Evolutionary conservation across 2,329 filamentous ascomycete genomes (phyloP), one percentile per base, ranked within the genome.

Genomic region (Delphinella strobiligena): DNA sequence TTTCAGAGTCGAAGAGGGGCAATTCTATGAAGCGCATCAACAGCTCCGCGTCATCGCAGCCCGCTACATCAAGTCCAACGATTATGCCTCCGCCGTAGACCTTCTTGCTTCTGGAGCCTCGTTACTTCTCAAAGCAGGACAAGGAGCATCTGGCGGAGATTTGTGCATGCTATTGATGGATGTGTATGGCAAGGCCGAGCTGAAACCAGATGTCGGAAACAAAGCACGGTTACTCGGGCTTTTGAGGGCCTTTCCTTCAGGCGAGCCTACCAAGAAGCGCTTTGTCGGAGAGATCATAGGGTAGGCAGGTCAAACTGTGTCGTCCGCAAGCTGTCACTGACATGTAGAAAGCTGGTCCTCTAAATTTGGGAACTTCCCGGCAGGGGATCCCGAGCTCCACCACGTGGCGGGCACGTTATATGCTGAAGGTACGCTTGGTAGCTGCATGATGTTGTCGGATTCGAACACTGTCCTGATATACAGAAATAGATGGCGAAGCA

Each of bases 1-100:
- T 27, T n/a, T 51, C 54, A 84, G 86, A 62, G 94, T 94, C 62
- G 71, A 77, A 50, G 86, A 93, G 62, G 89, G 88, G 54, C 81
- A 91, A 59, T 95, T 78, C 72, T 98, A 98, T 68, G 91, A 98
- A 73, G 91, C 91, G 43, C 89, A 96, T 66, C 91, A 98, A 63
- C 91, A 98, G 68, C 85, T 94, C 49, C 86, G 91, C 47, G 88
- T 95, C 40, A 89, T 95, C 51, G 88, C 88, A 45, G 82, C 86
- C 30, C 87, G 93, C 42, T 93, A 98, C 66, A 78, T 89, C 60
- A 96, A 96, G 67, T 73, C 81, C 32, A 68, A 75, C 45, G 89
- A 89, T 71, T 95, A 83, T 74, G 61, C 72, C 50, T 81, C 86
- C 10, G 91, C 93, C 35, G 80, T 87, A 58, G 84, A 94, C 50